Conservation (phyloP, 164 flowering plant genomes). For the Hamamelis virginiana region DNA sequence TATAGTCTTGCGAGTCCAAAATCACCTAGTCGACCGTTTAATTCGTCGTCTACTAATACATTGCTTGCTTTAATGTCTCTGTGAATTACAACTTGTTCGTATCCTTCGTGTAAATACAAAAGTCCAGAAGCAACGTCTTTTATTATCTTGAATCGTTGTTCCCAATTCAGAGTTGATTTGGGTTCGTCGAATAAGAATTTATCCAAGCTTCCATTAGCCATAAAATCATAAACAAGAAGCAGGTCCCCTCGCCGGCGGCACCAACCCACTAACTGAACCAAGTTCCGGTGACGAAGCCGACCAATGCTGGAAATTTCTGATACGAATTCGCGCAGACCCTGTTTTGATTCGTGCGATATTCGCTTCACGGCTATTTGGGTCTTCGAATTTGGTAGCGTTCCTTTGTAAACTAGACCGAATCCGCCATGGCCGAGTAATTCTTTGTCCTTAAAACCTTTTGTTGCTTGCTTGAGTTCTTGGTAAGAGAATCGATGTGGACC, state of each 20-base stretch:
- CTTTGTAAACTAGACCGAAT: constrained; percentile 61
- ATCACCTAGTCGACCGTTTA: constrained; percentile 46
- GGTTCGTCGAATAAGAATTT: constrained; percentile 46
- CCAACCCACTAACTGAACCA: constrained; percentile 62
- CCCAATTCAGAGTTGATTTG: constrained; percentile 38
- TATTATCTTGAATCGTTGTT: constrained; percentile 50
- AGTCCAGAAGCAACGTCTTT: constrained; percentile 62
- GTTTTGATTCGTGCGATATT: constrained; percentile 56
- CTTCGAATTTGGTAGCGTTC: constrained; percentile 39
- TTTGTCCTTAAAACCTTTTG: constrained; percentile 43
- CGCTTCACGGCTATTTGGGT: constrained; percentile 57
- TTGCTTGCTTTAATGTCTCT: constrained; percentile 70
- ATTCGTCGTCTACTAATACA: constrained; percentile 49
- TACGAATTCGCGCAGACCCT: constrained; percentile 58
- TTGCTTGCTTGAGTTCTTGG: constrained; percentile 51
- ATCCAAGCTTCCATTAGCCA: constrained; percentile 71
- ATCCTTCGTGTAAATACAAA: constrained; percentile 61
- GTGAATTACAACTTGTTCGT: constrained; percentile 66
- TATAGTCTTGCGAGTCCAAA: constrained; percentile 56
- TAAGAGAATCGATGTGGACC: constrained; percentile 59
- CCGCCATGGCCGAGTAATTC: constrained; percentile 61
- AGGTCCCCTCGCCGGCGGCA: constrained; percentile 47
- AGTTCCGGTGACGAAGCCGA: constrained; percentile 60
- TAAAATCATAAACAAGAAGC: constrained; percentile 63
- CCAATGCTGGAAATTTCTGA: constrained; percentile 63